Evolutionary conservation across 768 basidiomycete species (phyloP).

Genomic region (Pulveroboletus sp.): DNA sequence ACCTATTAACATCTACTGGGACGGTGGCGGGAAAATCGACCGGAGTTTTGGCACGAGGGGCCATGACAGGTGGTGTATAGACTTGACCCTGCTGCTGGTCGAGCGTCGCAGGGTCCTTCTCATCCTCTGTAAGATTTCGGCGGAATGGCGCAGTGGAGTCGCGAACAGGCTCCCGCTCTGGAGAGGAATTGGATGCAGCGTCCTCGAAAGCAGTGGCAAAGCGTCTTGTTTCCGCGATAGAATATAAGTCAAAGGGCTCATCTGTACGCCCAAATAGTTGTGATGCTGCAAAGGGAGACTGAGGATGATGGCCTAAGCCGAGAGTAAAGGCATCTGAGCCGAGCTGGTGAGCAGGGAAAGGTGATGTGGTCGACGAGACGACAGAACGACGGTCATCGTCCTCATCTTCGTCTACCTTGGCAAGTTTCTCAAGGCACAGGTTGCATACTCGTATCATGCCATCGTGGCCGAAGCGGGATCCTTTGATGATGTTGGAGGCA

Average conservation of each 20-base stretch:
- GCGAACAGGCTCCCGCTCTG: constrained; percentile 43
- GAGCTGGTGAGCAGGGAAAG: constrained; percentile 77
- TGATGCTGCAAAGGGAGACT: constrained; percentile 85
- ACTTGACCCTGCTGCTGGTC: constrained; percentile 34
- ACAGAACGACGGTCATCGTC: constrained; percentile 86
- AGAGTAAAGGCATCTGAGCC: constrained; percentile 41
- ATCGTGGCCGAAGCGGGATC: constrained; percentile 86
- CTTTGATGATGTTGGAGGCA: constrained; percentile 95
- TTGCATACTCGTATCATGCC: constrained; percentile 97
- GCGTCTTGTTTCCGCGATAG: constrained; percentile 71
- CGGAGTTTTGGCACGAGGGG: constrained; percentile 44
- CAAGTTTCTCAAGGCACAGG: constrained; percentile 87
- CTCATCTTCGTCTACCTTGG: constrained; percentile 83
- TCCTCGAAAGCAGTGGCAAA: constrained; percentile 52
- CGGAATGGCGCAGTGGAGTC: constrained; percentile 72
- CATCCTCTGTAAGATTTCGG: constrained; percentile 69
- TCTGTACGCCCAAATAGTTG: constrained; percentile 76
- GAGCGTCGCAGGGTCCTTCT: constrained; percentile 51
- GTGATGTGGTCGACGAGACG: constrained; percentile 61
- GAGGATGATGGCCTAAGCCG: constrained; percentile 50
- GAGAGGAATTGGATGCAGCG: constrained; percentile 47
- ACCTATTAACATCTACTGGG: constrained; percentile 46
- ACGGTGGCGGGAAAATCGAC: constrained; percentile 54
- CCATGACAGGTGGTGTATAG: constrained; percentile 27
- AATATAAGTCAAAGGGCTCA: constrained; percentile 77